phyloP scores from a whole-genome alignment of 2,329 filamentous ascomycete species.

The Colletotrichum chlorophyti region DNA sequence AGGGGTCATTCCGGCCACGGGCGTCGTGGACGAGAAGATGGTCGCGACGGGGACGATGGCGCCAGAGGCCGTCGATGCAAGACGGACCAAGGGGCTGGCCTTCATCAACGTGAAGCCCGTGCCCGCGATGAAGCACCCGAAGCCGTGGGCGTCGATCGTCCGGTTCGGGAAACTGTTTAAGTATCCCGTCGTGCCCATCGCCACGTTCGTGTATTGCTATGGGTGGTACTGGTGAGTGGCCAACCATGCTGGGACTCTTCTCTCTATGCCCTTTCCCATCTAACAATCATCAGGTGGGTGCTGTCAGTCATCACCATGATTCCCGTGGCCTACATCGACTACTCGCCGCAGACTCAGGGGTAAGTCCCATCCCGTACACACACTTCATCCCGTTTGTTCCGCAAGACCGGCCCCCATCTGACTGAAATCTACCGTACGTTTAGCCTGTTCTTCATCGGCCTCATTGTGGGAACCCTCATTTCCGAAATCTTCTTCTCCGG shows the following conservation, averaged over 20 bases:
- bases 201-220: conserved; percentile 57
- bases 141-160: conserved; percentile 50
- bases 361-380: conserved; percentile 28
- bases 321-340: conserved; percentile 57
- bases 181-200: conserved; percentile 51
- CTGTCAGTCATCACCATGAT: conserved; percentile 59
- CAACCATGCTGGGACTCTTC: too few species aligned
- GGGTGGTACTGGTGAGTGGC: conserved; percentile 65
- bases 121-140: conserved; percentile 59
- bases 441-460: conserved; percentile 57
- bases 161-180: conserved; percentile 55
- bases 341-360: conserved; percentile 56
- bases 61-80: conserved; percentile 32
- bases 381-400: too few species aligned
- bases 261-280: too few species aligned
- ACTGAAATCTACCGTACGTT: neutral
- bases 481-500: conserved; percentile 60
- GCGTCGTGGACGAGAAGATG: conserved; percentile 22
- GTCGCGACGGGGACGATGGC: conserved; percentile 10
- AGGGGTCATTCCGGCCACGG: conserved; percentile 1
- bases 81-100: conserved; percentile 48
- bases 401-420: too few species aligned
- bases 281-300: too few species aligned
- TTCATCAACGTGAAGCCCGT: conserved; percentile 53
- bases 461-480: conserved; percentile 59